Evolutionary conservation across 2,329 filamentous ascomycete species (phyloP).

Genomic region (Elsinoe fawcettii): DNA sequence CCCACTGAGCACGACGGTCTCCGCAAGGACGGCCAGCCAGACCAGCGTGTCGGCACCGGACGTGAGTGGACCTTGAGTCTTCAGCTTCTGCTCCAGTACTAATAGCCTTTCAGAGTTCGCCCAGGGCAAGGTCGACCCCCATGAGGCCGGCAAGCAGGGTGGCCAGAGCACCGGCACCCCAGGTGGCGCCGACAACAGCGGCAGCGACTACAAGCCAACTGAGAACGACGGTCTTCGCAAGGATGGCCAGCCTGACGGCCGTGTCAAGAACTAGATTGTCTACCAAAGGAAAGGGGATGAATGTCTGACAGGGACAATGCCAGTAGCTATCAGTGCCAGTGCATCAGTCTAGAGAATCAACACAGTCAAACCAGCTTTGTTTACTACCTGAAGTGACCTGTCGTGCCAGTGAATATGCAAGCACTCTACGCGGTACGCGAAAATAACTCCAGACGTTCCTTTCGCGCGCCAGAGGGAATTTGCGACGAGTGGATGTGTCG

Average conservation of each 20-base stretch:
- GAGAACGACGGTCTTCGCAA: constrained; percentile 38
- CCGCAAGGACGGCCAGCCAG: constrained; percentile 36
- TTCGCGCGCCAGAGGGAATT: too few relatives aligned
- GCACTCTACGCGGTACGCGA: too few relatives aligned
- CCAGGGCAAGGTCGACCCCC: constrained; percentile 36
- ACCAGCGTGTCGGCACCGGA: constrained; percentile 36
- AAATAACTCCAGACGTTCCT: too few relatives aligned
- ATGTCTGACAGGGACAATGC: neutral
- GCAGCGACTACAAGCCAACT: constrained; percentile 15
- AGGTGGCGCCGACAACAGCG: constrained; percentile 16
- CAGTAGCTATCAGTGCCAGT: constrained; percentile 1
- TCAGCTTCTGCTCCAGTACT: neutral
- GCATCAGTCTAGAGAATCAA: neutral
- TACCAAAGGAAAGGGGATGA: neutral
- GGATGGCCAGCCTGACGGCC: constrained; percentile 36
- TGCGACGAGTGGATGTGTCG: too few relatives aligned
- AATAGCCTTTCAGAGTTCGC: constrained; percentile 29
- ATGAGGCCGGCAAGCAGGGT: constrained; percentile 35
- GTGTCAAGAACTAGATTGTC: constrained; percentile 25
- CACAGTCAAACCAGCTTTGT: neutral
- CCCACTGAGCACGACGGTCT: constrained; percentile 37
- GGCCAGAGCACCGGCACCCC: constrained; percentile 23
- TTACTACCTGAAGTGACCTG: neutral
- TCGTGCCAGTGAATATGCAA: too few relatives aligned
- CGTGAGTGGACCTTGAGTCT: constrained; percentile 15